Conservation (phyloP, 2,329 filamentous ascomycete species). For the Aspergillus luchuensis region DNA sequence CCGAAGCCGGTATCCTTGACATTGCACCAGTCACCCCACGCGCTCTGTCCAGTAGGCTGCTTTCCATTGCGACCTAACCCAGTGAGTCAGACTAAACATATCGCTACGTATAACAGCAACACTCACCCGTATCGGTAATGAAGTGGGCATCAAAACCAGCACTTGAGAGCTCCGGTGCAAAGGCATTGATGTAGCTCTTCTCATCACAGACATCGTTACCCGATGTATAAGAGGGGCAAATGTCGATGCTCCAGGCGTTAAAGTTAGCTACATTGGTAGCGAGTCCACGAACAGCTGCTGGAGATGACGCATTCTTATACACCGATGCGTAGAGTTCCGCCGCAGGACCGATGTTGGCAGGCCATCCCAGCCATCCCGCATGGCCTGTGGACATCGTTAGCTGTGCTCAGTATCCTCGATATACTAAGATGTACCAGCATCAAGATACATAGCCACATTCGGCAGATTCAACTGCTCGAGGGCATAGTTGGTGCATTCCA, state of each 20-base stretch:
- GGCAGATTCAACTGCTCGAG: conserved; percentile 58
- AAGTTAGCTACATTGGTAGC: conserved; percentile 63
- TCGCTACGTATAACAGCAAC: neutral
- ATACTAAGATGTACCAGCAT: conserved; percentile 49
- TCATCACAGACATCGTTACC: conserved; percentile 57
- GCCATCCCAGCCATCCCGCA: conserved; percentile 66
- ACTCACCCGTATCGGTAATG: conserved; percentile 55
- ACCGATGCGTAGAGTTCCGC: conserved; percentile 52
- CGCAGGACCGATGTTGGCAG: conserved; percentile 58
- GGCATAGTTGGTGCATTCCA: conserved; percentile 59
- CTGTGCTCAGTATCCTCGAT: neutral
- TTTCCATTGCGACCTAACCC: conserved; percentile 60
- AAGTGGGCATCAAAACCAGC: conserved; percentile 57
- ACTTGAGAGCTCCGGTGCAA: conserved; percentile 51
- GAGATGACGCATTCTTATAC: conserved; percentile 51
- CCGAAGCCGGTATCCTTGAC: conserved; percentile 66
- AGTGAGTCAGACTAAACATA: neutral
- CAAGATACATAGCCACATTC: conserved; percentile 66
- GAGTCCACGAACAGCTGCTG: conserved; percentile 54
- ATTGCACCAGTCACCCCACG: conserved; percentile 71
- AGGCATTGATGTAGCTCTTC: conserved; percentile 53
- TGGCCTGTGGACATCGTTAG: conserved; percentile 42
- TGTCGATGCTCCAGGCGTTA: conserved; percentile 54
- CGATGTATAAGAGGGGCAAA: conserved; percentile 48
- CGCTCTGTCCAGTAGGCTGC: conserved; percentile 57